Conservation (phyloP, 352 stramenopile species). For the Pythium phragmiticola region DNA sequence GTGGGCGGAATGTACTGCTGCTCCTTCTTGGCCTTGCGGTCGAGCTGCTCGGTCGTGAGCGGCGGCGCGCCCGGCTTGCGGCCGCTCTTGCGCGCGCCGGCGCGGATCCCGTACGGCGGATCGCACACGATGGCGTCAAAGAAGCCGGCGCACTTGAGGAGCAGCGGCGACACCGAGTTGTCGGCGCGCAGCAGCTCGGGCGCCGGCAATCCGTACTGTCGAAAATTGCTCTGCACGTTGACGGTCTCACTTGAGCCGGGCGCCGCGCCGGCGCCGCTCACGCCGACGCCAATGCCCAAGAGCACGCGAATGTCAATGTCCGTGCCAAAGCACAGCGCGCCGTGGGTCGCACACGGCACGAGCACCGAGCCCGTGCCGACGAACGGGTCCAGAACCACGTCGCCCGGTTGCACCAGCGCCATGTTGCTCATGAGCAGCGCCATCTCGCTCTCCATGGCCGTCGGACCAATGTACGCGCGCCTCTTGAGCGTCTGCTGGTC, state of each 20-base stretch:
- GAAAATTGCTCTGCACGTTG: constrained; percentile 89
- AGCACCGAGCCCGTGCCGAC: constrained; percentile 97
- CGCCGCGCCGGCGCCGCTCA: constrained; percentile 34
- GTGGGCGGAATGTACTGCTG: constrained; percentile 95
- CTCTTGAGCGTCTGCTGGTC: constrained; percentile 94
- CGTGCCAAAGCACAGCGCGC: constrained; percentile 92
- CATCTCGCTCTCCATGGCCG: constrained; percentile 97
- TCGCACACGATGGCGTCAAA: constrained; percentile 93
- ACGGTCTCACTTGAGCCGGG: constrained; percentile 25
- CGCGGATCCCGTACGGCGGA: constrained; percentile 93
- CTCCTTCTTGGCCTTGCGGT: constrained; percentile 21
- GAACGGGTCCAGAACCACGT: constrained; percentile 96
- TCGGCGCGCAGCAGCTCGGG: constrained; percentile 95
- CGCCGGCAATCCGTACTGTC: constrained; percentile 90
- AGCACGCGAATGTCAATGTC: constrained; percentile 97
- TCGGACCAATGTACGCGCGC: constrained; percentile 95
- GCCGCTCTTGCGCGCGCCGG: constrained; percentile 93
- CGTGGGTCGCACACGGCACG: constrained; percentile 91
- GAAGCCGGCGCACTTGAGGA: constrained; percentile 41
- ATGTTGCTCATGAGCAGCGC: constrained; percentile 95
- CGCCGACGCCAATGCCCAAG: constrained; percentile 83
- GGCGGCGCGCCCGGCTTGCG: constrained; percentile 35
- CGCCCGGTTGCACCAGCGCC: constrained; percentile 60
- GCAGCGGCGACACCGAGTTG: constrained; percentile 71
- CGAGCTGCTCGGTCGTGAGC: constrained; percentile 31